Conservation (phyloP, 2,329 filamentous ascomycete species). For the Calonectria naviculata region DNA sequence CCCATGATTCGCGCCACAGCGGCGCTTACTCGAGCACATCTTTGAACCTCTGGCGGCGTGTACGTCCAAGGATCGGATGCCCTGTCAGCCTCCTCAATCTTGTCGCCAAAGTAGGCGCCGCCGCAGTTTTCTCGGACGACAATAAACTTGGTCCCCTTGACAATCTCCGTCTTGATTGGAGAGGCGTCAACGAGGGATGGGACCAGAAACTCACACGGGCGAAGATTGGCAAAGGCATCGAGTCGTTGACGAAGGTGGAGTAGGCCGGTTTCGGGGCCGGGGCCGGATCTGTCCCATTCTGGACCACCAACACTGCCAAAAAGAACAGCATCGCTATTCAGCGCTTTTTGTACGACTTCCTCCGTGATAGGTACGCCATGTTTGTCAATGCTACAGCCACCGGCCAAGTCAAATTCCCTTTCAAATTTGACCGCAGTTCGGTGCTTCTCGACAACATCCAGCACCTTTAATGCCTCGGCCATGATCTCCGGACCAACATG, state of each 20-base stretch:
- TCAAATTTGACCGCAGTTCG: conserved; percentile 45
- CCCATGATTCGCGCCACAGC: conserved; percentile 52
- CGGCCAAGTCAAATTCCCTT: conserved; percentile 41
- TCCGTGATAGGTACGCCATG: conserved; percentile 57
- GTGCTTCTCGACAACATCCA: conserved; percentile 51
- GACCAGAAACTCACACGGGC: conserved; percentile 59
- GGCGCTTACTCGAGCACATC: conserved; percentile 58
- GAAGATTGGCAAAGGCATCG: conserved; percentile 62
- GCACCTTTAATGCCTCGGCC: conserved; percentile 57
- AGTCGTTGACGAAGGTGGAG: conserved; percentile 52
- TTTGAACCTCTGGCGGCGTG: conserved; percentile 55
- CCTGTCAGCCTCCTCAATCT: conserved; percentile 54
- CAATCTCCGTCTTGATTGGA: conserved; percentile 57
- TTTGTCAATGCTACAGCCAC: conserved; percentile 55
- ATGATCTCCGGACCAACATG: conserved; percentile 60
- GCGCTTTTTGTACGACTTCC: conserved; percentile 53
- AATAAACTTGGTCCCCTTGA: conserved; percentile 58
- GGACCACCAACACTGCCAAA: conserved; percentile 61
- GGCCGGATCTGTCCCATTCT: conserved; percentile 53
- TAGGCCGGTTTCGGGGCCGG: conserved; percentile 58
- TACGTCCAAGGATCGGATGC: conserved; percentile 63
- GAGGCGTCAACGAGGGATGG: conserved; percentile 52
- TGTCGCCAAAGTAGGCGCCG: conserved; percentile 61
- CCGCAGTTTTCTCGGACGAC: conserved; percentile 62
- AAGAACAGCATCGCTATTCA: conserved; percentile 55